Base-by-base conservation (phyloP, 1,139 yeast species). In the Barnettozyma hawaiiensis region DNA sequence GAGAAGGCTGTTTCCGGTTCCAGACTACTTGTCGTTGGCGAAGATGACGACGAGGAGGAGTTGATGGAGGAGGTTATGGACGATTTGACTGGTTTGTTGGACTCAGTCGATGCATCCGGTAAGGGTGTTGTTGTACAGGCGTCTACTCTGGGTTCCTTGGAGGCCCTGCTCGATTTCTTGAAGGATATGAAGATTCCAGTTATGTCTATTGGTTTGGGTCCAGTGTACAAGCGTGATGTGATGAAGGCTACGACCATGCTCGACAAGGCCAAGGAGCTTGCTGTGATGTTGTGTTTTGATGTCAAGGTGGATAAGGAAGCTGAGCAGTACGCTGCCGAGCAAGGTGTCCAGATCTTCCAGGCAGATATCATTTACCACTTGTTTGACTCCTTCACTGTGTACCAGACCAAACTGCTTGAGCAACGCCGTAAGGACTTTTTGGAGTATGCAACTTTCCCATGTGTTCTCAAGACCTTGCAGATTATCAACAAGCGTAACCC, bases 1-100 rank as follows among this genome's bases (percentile, higher is more conserved):
- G 98, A 94, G 60, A 92, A 92, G 70, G 98, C 99, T 8, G 96
- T 92, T 62, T 97, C 99, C 40, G 99, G 99, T 69, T 94, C 98
- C 27, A 78, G 98, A 62, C 74, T 92, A 66, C 70, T 94, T 52
- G 94, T 92, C 55, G 97, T 89, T 52, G 96, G 96, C 34, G 96
- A 92, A 53, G 97, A 87, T 50, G 99, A 94, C 55, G 97, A 92
- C 58, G 98, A 92, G 69, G 98, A 94, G 47, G 97, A 92, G 47
- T 63, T 92, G 56, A 85, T 86, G 95, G 98, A 92, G 63, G 97
- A 92, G 53, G 97, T 92, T 47, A 94, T 94, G 98, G 97, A 92
- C 59, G 99, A 92, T 66, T 75, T 92, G 64, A 89, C 97, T 33
- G 97, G 96, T 38, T 73, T 92, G 56, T 73, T 92, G 58, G 97